Percentiles rank a stretch among this genome's conserved stretches.
Conservation (phyloP, 257 asterid genomes). For the Plantago elongata region DNA sequence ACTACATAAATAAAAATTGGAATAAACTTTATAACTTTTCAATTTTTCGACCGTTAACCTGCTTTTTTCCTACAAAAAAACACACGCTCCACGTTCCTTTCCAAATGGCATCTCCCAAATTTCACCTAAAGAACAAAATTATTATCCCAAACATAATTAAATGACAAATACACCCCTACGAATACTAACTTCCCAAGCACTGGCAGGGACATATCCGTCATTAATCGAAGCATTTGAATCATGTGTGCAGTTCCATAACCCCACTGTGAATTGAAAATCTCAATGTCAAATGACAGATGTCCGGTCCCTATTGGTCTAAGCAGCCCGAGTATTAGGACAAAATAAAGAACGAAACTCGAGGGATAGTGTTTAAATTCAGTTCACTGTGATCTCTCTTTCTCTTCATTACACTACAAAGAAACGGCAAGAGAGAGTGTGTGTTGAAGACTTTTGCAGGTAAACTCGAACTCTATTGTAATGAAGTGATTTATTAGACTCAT, state of each 20-base stretch:
- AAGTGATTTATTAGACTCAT: too few relatives aligned
- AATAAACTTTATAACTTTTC: not conserved
- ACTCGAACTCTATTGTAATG: too few relatives aligned
- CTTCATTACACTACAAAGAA: slow-evolving; percentile 5
- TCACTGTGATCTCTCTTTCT: not conserved
- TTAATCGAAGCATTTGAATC: not conserved
- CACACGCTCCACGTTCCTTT: slow-evolving; percentile 33
- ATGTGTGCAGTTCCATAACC: not conserved
- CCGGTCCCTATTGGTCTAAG: slow-evolving; percentile 2
- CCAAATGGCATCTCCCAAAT: not conserved
- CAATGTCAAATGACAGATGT: slow-evolving; percentile 22
- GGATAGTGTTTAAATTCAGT: slow-evolving; percentile 27
- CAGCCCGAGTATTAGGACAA: slow-evolving; percentile 19
- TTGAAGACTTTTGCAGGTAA: too few relatives aligned
- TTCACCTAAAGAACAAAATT: not conserved
- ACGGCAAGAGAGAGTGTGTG: not conserved
- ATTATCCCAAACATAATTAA: not conserved
- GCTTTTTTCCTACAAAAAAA: slow-evolving; percentile 8
- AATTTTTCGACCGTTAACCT: slow-evolving; percentile 37
- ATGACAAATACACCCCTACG: slow-evolving; percentile 18
- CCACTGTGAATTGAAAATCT: slow-evolving; percentile 17
- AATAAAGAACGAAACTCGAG: slow-evolving; percentile 15
- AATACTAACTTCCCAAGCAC: too few relatives aligned
- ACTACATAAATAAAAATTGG: not conserved
- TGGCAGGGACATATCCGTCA: slow-evolving; percentile 20